A percentile compares a stretch with the other conserved stretches of the same genome.
Conservation (phyloP, 2,329 filamentous ascomycete species). For the Neospermospora avenae region DNA sequence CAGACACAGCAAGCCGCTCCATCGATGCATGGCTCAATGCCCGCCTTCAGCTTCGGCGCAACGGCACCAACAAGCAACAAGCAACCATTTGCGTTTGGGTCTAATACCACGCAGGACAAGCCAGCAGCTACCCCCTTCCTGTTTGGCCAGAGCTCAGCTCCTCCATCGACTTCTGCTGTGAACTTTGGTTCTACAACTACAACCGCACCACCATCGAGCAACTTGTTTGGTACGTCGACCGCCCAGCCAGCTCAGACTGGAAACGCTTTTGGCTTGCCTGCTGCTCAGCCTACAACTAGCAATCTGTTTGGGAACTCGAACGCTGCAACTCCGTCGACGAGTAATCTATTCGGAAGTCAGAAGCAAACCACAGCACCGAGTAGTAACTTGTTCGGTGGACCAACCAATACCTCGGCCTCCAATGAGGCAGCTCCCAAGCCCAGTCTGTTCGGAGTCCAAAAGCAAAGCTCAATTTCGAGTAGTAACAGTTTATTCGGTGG, state of each 20-base stretch:
- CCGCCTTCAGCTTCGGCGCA: conserved; percentile 11
- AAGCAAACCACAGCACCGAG: conserved; percentile 5
- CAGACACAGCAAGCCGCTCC: not conserved
- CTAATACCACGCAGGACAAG: conserved; percentile 5
- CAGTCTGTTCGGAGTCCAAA: not conserved
- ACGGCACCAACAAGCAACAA: not conserved
- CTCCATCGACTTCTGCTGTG: conserved; percentile 6
- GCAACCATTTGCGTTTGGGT: conserved; percentile 14
- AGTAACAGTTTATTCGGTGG: conserved; percentile 15
- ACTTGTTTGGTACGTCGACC: conserved; percentile 16
- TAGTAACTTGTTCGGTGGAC: conserved; percentile 15
- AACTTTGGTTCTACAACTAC: conserved; percentile 1
- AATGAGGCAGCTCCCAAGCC: not conserved
- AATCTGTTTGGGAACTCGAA: conserved; percentile 13
- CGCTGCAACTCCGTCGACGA: conserved; percentile 7
- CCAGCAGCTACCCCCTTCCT: conserved; percentile 13
- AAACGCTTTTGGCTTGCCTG: conserved; percentile 2
- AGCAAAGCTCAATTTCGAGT: conserved; percentile 1
- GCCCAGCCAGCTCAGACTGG: conserved; percentile 1
- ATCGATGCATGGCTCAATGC: not conserved
- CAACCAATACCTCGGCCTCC: not conserved
- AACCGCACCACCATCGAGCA: conserved; percentile 3
- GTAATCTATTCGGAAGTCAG: conserved; percentile 12
- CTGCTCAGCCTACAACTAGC: conserved; percentile 5
- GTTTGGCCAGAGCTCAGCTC: conserved; percentile 13